Conservation (phyloP, 768 basidiomycete species). For the Pulveroboletus sp. region DNA sequence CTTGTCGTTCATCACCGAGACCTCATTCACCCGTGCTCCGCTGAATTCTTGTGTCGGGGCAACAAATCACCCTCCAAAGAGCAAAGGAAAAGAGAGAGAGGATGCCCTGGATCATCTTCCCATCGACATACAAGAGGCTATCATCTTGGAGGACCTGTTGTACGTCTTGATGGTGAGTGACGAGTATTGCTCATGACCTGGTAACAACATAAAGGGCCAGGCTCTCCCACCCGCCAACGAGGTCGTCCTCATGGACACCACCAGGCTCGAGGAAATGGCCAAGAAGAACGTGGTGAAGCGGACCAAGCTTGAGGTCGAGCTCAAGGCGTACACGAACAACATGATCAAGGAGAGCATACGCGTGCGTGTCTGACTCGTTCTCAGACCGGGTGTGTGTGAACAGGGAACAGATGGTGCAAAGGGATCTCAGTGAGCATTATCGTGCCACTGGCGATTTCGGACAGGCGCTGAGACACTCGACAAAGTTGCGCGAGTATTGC, state of each 20-base stretch:
- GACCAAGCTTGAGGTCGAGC: constrained; percentile 85
- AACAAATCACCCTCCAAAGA: constrained; percentile 38
- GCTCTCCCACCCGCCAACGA: constrained; percentile 45
- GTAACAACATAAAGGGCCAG: constrained; percentile 29
- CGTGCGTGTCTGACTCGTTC: too few relatives aligned
- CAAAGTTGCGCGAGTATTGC: constrained; percentile 89
- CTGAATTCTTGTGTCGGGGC: constrained; percentile 80
- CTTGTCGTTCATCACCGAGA: constrained; percentile 85
- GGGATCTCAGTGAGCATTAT: constrained; percentile 82
- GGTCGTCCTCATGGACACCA: constrained; percentile 52
- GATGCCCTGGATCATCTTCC: constrained; percentile 66
- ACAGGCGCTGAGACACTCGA: constrained; percentile 73
- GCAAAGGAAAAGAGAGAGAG: constrained; percentile 68
- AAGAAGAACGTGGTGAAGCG: constrained; percentile 66
- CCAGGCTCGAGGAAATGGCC: constrained; percentile 69
- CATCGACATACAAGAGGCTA: constrained; percentile 89
- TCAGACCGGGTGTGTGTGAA: too few relatives aligned
- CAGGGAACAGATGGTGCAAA: constrained; percentile 88
- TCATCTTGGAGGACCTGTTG: constrained; percentile 90
- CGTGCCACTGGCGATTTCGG: constrained; percentile 68
- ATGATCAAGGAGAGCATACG: too few relatives aligned
- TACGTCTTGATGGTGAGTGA: constrained; percentile 84
- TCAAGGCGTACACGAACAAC: constrained; percentile 94
- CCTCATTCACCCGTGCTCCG: constrained; percentile 83
- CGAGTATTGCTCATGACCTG: background rate